A percentile compares a stretch with the other conserved stretches of the same genome.
These are phyloP conservation scores for Parascedosporium putredinis DNA, from an alignment of 2,329 filamentous ascomycete genomes.

Conservation along the genomic window DNA sequence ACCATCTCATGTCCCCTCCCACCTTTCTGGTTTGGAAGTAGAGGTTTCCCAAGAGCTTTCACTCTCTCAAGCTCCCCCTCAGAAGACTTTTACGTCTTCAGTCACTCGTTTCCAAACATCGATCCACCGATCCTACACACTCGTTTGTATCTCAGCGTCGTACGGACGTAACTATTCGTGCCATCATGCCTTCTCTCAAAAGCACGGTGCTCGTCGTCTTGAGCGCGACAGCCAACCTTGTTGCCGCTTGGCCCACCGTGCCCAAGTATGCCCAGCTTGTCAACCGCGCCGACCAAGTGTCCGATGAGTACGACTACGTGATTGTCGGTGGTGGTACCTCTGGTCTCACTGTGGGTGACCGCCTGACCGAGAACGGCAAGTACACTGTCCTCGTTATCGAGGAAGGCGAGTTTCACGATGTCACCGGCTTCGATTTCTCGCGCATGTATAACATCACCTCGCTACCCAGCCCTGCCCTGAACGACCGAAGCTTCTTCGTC, in stretches of 20 bases:
- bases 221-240: neutral
- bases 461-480: constrained; percentile 18
- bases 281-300: constrained; percentile 3
- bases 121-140: no score
- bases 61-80: neutral
- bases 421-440: constrained; percentile 6
- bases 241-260: constrained; percentile 5
- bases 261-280: constrained; percentile 4
- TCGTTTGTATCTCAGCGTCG: no score
- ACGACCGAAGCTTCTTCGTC: constrained; percentile 16
- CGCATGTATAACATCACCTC: constrained; percentile 21
- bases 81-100: neutral
- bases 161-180: no score
- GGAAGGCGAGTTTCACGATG: constrained; percentile 1
- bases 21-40: neutral
- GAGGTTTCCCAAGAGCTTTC: neutral
- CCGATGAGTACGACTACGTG: constrained; percentile 16
- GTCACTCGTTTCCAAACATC: neutral
- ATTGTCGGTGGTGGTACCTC: constrained; percentile 22
- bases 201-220: neutral
- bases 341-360: constrained; percentile 6
- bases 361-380: constrained; percentile 7
- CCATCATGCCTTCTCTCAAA: constrained; percentile 3
- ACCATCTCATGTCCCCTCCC: neutral
- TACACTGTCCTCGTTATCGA: constrained; percentile 7